Evolutionary conservation across 306 rosid genomes (phyloP).

Genomic region (Sphenostylis stenocarpa): DNA sequence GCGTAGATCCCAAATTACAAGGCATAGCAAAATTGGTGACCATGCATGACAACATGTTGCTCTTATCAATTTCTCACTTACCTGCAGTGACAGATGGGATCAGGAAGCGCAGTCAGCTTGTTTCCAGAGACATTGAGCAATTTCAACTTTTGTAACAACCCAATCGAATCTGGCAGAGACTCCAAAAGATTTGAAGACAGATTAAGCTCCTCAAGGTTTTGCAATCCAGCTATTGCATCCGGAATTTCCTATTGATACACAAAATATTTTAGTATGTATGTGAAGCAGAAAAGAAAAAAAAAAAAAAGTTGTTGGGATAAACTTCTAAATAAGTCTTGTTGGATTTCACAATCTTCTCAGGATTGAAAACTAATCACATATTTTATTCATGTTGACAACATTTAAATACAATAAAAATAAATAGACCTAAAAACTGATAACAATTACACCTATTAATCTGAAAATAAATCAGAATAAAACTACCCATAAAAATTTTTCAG

Average conservation of each 20-base stretch:
- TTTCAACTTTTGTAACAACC: slow-evolving; percentile 73
- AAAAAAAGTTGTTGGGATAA: background rate
- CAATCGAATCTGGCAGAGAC: slow-evolving; percentile 81
- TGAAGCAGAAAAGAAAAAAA: background rate
- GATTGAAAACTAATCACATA: no score
- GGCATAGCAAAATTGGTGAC: background rate
- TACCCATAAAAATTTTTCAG: no score
- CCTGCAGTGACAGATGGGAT: slow-evolving; percentile 88
- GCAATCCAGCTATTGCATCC: slow-evolving; percentile 77
- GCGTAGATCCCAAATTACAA: background rate
- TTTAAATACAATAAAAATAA: no score
- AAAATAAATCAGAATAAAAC: no score
- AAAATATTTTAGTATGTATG: slow-evolving; percentile 1
- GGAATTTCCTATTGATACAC: slow-evolving; percentile 67
- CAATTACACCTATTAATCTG: no score
- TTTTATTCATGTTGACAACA: no score
- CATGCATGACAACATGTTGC: background rate
- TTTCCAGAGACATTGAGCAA: slow-evolving; percentile 73
- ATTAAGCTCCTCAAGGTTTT: slow-evolving; percentile 87
- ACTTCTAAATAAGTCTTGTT: no score
- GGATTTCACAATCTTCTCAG: no score
- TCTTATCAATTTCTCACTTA: slow-evolving; percentile 26
- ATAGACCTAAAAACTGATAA: no score
- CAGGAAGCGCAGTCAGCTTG: slow-evolving; percentile 80
- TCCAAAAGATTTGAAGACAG: slow-evolving; percentile 71